Conservation (phyloP, 306 rosid genomes). For the Trichosanthes truncata region DNA sequence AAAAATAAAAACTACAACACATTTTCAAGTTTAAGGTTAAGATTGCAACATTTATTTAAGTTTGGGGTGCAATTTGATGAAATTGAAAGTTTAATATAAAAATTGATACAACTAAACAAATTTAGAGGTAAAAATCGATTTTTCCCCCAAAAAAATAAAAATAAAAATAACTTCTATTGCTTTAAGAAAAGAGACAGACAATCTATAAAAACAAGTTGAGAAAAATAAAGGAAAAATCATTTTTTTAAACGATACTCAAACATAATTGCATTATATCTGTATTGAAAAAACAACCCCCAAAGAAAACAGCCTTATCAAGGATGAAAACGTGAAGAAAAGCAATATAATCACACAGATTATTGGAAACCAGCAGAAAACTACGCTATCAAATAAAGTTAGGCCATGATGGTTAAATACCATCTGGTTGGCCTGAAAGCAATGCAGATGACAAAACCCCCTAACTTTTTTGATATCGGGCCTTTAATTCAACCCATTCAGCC, state of each 20-base stretch:
- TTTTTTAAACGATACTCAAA: not conserved
- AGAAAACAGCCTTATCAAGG: not conserved
- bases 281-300: not conserved
- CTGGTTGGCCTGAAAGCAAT: slow-evolving; percentile 8
- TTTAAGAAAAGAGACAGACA: not conserved
- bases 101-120: too few relatives aligned
- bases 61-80: too few relatives aligned
- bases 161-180: not conserved
- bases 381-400: not conserved
- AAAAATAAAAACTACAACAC: too few relatives aligned
- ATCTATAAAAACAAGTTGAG: not conserved
- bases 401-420: not conserved
- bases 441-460: not conserved
- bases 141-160: too few relatives aligned
- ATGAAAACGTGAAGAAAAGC: slow-evolving; percentile 1
- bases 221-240: not conserved
- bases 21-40: too few relatives aligned
- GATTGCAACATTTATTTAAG: too few relatives aligned
- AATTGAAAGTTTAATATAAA: too few relatives aligned
- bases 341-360: not conserved
- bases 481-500: not conserved
- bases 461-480: not conserved
- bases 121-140: too few relatives aligned
- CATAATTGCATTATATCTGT: not conserved
- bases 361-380: not conserved